Base-by-base conservation (phyloP, 495 filamentous ascomycete genomes). In the Cairneyella variabilis region DNA sequence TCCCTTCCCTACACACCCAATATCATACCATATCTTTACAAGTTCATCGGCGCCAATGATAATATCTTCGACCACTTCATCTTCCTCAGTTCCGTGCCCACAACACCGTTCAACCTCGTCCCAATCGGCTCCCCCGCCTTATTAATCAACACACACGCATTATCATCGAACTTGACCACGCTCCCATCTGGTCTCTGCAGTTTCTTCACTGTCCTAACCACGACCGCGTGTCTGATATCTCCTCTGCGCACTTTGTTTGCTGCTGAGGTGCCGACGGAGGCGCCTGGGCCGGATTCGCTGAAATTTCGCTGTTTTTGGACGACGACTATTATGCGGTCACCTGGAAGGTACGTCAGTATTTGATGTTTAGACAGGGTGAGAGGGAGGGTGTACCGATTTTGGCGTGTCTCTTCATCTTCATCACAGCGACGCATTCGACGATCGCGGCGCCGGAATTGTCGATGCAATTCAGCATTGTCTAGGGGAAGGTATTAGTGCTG, bases 391-490 rank as follows among this genome's bases (percentile, higher is more conserved):
- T 78, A 97, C 95, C 95, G 66, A 99, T 89, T 51, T 84, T 89
- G 42, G 93, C 95, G 55, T 85, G 78, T 51, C 86, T 76, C 73
- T 96, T 95, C 80, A 92, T 92, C 66, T 86, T 88, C 60, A 97
- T 70, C 41, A 97, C 88, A 66, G 89, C 83, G 64, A 88, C 87
- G 73, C 95, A 99, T 73, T 99, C 95, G 73, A 97, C 95, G 60
- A 99, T 72, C 54, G 95, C 91, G 63, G 95, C 95, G 66, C 95
- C 95, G 44, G 95, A 97, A 79, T 99, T 99, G 85, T 99, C 95
- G 83, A 99, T 97, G 83, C 95, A 97, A 69, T 90, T 97, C 57
- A 97, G 79, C 86, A 99, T 88, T 71, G 91, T 89, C 95, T 99
- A n/a, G n/a, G 67, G 18, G 42, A 47, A 8, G n/a, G 18, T 18